Percentiles rank a stretch among this genome's conserved stretches.
Conservation (phyloP, 164 flowering plant genomes). For the Kingdonia uniflora region DNA sequence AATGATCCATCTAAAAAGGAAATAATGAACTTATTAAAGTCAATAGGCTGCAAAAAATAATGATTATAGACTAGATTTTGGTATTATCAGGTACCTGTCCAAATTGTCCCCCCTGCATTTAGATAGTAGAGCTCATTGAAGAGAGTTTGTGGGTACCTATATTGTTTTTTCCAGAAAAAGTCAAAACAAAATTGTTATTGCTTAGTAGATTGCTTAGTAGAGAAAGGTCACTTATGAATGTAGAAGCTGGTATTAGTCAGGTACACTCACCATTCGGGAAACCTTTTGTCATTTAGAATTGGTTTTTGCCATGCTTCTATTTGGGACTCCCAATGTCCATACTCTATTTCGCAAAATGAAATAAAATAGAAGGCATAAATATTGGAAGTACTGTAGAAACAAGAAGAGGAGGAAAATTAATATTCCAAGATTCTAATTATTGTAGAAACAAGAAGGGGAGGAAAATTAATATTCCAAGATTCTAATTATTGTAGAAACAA, state of each 20-base stretch:
- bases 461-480: too few species aligned
- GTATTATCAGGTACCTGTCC: slow-evolving; percentile 57
- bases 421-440: too few species aligned
- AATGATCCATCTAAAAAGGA: slow-evolving; percentile 61
- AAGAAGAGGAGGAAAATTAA: too few species aligned
- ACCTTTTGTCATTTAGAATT: slow-evolving; percentile 64
- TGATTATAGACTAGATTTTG: not conserved
- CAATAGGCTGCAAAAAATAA: not conserved
- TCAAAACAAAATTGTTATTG: too few species aligned
- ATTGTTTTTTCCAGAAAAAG: not conserved
- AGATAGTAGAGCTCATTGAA: slow-evolving; percentile 93
- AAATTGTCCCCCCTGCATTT: slow-evolving; percentile 81
- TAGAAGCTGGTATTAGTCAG: too few species aligned
- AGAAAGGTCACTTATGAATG: too few species aligned
- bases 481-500: too few species aligned
- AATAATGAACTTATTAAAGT: not conserved
- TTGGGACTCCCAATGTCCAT: slow-evolving; percentile 64
- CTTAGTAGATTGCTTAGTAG: too few species aligned
- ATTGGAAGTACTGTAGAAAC: too few species aligned
- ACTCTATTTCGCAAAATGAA: slow-evolving; percentile 30
- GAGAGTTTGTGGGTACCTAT: slow-evolving; percentile 76
- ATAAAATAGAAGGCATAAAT: not conserved
- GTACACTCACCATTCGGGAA: slow-evolving; percentile 78
- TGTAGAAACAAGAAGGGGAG: too few species aligned
- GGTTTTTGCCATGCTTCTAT: slow-evolving; percentile 89